Evolutionary conservation across 192 early-diverging fungal genomes (phyloP), one percentile per base, ranked within the genome.

Genomic region (Coemansia sp.): DNA sequence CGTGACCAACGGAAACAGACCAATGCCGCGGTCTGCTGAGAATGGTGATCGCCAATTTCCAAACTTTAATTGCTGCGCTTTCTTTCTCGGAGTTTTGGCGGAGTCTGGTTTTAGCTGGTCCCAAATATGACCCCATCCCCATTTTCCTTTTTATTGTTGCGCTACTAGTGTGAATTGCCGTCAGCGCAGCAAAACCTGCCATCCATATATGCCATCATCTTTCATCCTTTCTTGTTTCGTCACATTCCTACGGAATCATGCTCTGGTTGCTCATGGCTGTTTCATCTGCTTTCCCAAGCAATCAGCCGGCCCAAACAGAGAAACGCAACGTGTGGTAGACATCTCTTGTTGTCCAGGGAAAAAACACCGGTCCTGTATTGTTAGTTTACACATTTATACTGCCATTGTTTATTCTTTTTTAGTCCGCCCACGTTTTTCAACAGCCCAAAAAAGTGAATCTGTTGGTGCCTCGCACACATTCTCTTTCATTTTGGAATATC

Each of bases 391-490:
- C 19, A 3, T 26, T 26, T 54, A 23, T 54, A 54, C 52, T 54
- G 21, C 52, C 52, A 26, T 54, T 54, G 52, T 54, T 54, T 54
- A 54, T 26, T 23, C 32, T 32, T 32, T 4, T 59, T 59, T 59
- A 16, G 57, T 10, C 57, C 39, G 57, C 57, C 57, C 57, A 59
- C 57, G 57, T 59, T 59, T 48, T 59, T 41, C 39, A 41, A 7
- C 57, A 26, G 19, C 52, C 19, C 52, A 26, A 21, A 50, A 50
- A 50, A 9, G 13, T 8, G 19, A 50, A 9, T 4, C 19, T 4
- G 13, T 15, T 12, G 44, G 13, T 12, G 44, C 44, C 44, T 53
- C n/a, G 52, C 52, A 23, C 21, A n/a, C 21, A 21, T 53, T 53
- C 16, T 53, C 21, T 53, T 53, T n/a, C n/a, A 9, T 53, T 53